phyloP scores from a whole-genome alignment of 345 rosid species.

The Gossypioides kirkii region DNA sequence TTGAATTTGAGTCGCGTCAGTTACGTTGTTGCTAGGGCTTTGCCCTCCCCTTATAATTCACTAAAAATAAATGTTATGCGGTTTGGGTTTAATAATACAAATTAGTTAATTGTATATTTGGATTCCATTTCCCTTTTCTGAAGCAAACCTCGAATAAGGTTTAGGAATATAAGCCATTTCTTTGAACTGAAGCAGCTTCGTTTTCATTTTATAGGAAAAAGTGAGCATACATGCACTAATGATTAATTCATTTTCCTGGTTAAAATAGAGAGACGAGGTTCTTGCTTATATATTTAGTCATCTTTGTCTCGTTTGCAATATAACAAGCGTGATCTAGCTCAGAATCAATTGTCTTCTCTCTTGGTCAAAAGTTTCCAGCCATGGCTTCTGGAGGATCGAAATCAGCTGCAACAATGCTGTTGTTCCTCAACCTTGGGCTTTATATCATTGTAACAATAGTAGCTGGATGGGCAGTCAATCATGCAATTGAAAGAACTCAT shows the following conservation, averaged over 20 bases:
- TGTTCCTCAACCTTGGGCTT: slow-evolving; percentile 57
- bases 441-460: slow-evolving; percentile 56
- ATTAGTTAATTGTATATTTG: not conserved
- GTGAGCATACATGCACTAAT: not conserved
- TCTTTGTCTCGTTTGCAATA: not conserved
- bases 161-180: slow-evolving; percentile 45
- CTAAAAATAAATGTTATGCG: too few relatives aligned
- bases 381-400: slow-evolving; percentile 69
- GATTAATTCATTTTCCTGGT: not conserved
- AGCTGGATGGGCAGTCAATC: slow-evolving; percentile 79
- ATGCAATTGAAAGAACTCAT: slow-evolving; percentile 46
- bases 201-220: slow-evolving; percentile 6
- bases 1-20: too few relatives aligned
- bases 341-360: not conserved
- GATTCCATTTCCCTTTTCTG: slow-evolving; percentile 29
- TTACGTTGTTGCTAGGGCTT: not conserved
- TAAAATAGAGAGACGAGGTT: not conserved
- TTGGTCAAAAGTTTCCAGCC: not conserved
- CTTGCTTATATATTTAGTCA: not conserved
- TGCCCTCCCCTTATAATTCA: too few relatives aligned
- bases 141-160: slow-evolving; percentile 22
- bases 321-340: not conserved
- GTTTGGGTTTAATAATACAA: not conserved
- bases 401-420: slow-evolving; percentile 57
- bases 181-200: slow-evolving; percentile 35